These are phyloP conservation scores for Coniochaeta pulveracea DNA, from an alignment of 2,329 filamentous ascomycete genomes.

Conservation along the genomic window DNA sequence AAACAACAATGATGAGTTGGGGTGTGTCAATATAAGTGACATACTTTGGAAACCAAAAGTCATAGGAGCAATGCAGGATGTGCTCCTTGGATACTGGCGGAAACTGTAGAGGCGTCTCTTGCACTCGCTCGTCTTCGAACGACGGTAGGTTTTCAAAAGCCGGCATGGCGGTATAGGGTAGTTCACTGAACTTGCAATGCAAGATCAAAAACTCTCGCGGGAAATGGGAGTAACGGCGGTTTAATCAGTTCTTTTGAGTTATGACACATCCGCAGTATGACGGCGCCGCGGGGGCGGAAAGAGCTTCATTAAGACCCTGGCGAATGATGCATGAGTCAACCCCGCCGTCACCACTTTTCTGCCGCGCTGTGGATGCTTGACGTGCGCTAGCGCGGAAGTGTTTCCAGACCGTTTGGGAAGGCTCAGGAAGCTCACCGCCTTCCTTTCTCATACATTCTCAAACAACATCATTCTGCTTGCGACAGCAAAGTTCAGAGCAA, in stretches of 20 bases:
- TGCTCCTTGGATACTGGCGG: conserved; percentile 76
- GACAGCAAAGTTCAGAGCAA: too few relatives aligned
- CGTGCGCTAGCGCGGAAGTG: not conserved
- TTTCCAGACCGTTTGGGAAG: not conserved
- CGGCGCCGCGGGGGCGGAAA: conserved; percentile 3
- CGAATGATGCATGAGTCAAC: conserved; percentile 6
- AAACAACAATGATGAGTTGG: too few relatives aligned
- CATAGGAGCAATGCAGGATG: conserved; percentile 89
- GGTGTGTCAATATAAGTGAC: conserved; percentile 11
- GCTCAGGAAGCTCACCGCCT: conserved; percentile 7
- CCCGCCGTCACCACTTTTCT: conserved; percentile 6
- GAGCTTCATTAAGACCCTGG: conserved; percentile 1
- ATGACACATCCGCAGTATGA: too few relatives aligned
- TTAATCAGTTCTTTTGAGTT: too few relatives aligned
- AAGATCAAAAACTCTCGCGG: too few relatives aligned
- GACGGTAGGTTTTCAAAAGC: conserved; percentile 14
- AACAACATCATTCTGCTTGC: too few relatives aligned
- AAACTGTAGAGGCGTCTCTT: conserved; percentile 46
- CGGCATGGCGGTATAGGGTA: conserved; percentile 21
- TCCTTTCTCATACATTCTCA: conserved; percentile 2
- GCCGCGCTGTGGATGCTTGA: conserved; percentile 1
- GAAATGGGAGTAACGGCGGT: too few relatives aligned
- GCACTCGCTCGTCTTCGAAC: conserved; percentile 2
- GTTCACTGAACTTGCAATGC: too few relatives aligned
- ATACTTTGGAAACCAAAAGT: conserved; percentile 76